Evolutionary conservation across 768 basidiomycete genomes (phyloP).

Genomic region (Boletus pseudopeckii): DNA sequence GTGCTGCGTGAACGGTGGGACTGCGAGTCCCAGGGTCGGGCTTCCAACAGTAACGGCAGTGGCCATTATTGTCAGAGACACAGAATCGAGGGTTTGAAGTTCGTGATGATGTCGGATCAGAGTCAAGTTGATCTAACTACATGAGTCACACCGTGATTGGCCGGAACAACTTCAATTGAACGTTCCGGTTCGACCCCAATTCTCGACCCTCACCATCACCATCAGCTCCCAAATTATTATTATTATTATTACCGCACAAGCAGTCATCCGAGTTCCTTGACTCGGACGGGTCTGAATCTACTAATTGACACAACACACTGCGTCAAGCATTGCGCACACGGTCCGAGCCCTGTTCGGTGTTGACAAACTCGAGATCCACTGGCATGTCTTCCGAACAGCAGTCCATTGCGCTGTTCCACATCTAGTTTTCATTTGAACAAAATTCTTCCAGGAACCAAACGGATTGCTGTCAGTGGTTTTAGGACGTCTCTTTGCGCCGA

Average conservation of each 20-base stretch:
- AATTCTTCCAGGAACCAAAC: neutral
- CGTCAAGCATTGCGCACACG: no score
- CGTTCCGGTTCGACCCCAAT: no score
- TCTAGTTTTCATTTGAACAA: neutral
- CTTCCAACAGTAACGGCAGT: conserved; percentile 5
- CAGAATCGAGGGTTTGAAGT: no score
- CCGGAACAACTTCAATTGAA: neutral
- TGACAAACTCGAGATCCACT: neutral
- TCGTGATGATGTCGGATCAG: neutral
- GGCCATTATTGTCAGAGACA: conserved; percentile 4
- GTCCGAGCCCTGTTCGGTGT: neutral
- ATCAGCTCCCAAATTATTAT: neutral
- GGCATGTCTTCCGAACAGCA: neutral
- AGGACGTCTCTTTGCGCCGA: neutral
- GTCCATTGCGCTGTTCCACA: neutral
- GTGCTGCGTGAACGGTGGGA: conserved; percentile 73
- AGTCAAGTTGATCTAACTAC: neutral
- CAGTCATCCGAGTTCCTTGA: neutral
- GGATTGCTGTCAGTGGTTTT: neutral
- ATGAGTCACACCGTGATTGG: neutral
- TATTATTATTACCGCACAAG: neutral
- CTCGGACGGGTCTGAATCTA: neutral
- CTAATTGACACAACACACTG: neutral
- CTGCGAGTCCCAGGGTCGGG: conserved; percentile 43
- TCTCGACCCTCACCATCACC: no score